Evolutionary conservation across 495 filamentous ascomycete genomes (phyloP), one percentile per base, ranked within the genome.

Genomic region (Pseudotulostoma volvatum): DNA sequence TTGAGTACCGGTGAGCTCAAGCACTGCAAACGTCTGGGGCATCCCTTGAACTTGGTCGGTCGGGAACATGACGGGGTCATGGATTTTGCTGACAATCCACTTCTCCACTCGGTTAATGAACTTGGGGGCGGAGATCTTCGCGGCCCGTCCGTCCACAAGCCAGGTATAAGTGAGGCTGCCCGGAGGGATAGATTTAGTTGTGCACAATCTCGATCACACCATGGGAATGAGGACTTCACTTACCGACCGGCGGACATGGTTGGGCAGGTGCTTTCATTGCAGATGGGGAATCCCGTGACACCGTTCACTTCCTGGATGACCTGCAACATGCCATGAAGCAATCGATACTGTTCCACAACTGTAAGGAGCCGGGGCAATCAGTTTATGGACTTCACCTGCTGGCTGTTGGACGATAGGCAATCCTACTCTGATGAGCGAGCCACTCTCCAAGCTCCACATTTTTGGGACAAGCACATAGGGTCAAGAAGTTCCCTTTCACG

Each of bases 401-500:
- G 17, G 28, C 15, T 18, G 18, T 20, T 25, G 15, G 7, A 7
- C 9, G 38, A 7, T 39, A 7, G 33, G 33, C 35, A 33, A 16
- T 51, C 66, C 59, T 65, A 92, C 87, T 79, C 72, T 93, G 87
- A 59, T 93, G 86, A 38, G 86, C 85, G 43, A 93, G 63, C 87
- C 87, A 95, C 52, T 95, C 87, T 21, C 84, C 86, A 43, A 81
- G 70, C 54, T 93, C 87, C 18, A 93, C 79, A 37, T 84, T 79
- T 56, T 82, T 81, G 7, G 87, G 87, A 52, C 82, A 81, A 36
- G 82, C 82, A 47, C 84, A 88, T 32, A 95, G 60, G 15, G 87
- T 93, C 80, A 92, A 84, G 55, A 93, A 93, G 59, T 93, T 95
- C 33, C 87, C 87, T 60, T 84, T 92, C 44, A 93, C 87, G 41